These are phyloP conservation scores for Alnus rubra DNA, from an alignment of 306 rosid genomes.

Conservation along the genomic window DNA sequence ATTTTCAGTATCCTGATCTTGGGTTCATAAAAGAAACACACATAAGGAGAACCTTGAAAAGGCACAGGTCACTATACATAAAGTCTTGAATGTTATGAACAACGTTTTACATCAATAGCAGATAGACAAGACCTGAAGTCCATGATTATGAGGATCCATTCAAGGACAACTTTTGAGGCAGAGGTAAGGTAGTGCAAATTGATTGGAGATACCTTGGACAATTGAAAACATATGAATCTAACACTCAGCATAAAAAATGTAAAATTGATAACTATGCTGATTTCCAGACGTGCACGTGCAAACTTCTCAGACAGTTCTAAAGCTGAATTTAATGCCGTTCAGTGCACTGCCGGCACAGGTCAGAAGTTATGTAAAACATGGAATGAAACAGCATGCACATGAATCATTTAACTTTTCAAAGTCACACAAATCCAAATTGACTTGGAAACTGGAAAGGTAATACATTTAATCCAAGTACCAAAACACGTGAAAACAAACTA, in stretches of 20 bases:
- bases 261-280: neutral
- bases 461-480: neutral
- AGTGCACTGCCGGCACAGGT: no score
- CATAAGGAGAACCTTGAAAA: neutral
- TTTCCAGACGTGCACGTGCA: no score
- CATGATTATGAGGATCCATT: neutral
- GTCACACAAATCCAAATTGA: neutral
- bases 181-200: neutral
- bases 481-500: neutral
- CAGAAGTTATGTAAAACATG: no score
- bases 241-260: neutral
- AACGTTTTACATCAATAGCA: no score
- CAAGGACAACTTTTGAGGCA: neutral
- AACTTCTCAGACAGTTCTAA: no score
- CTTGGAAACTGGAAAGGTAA: neutral
- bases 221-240: neutral
- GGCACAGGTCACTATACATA: neutral
- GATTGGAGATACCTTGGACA: neutral
- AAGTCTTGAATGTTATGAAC: neutral
- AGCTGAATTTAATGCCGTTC: no score
- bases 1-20: neutral
- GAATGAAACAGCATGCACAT: neutral
- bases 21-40: neutral
- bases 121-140: neutral
- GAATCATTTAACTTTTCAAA: neutral